Evolutionary conservation across 1,284 basidiomycete genomes (phyloP).

Genomic region (Ceratobasidium sp.): DNA sequence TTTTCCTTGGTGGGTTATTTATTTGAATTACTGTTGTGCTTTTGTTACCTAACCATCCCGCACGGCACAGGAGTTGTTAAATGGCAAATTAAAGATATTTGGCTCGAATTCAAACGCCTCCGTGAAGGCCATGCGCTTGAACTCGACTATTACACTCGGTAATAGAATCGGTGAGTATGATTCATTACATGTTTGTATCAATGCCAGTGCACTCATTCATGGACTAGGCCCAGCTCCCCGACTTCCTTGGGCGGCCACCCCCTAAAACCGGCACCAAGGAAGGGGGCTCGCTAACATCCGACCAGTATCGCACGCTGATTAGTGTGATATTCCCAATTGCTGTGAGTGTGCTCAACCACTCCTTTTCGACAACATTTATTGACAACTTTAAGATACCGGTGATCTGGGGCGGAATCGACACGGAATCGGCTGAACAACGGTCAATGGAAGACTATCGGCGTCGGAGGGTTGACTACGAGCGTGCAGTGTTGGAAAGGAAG

Average conservation of each 20-base stretch:
- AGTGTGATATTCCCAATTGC: constrained; percentile 35
- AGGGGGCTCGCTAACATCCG: constrained; percentile 33
- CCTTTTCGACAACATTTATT: not conserved
- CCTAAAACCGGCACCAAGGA: constrained; percentile 28
- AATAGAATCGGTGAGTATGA: constrained; percentile 17
- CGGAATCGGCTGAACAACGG: constrained; percentile 8
- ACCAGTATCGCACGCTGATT: constrained; percentile 27
- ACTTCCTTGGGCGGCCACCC: constrained; percentile 39
- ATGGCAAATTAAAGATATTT: constrained; percentile 30
- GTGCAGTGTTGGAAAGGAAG: not conserved
- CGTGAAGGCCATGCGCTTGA: constrained; percentile 30
- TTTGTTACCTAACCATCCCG: not conserved
- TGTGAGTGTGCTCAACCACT: not conserved
- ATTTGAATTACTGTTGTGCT: too few species aligned
- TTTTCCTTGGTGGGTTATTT: constrained; percentile 29
- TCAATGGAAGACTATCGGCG: constrained; percentile 28
- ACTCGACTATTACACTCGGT: constrained; percentile 20
- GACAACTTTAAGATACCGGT: constrained; percentile 21
- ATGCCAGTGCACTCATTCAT: too few species aligned
- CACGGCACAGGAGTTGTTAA: constrained; percentile 21
- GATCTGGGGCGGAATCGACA: constrained; percentile 33
- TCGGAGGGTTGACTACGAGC: constrained; percentile 14
- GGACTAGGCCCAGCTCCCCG: constrained; percentile 26
- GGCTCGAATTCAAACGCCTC: constrained; percentile 24
- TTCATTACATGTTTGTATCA: too few species aligned